Evolutionary conservation across 2,329 filamentous ascomycete species (phyloP), one percentile per base, ranked within the genome.

Genomic region (Metarhizium album): DNA sequence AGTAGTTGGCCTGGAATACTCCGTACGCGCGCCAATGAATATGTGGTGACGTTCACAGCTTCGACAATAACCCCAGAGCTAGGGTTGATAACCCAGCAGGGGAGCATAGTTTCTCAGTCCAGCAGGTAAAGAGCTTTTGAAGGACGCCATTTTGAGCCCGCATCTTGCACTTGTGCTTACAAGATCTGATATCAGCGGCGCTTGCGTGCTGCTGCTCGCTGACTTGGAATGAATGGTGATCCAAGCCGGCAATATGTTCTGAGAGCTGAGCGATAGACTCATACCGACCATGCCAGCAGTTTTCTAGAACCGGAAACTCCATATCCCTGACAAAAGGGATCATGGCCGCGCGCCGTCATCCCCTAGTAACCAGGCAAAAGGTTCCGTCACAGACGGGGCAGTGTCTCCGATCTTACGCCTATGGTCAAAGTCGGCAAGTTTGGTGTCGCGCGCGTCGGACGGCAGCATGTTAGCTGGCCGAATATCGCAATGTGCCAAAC

Each of bases 401-500:
- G 20, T 13, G 11, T 53, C 45, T 23, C 50, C 35, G 3, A 50
- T 16, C 27, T 42, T 43, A 27, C 35, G 1, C 2, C 23, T 4
- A 16, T 13, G 43, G 7, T 42, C 53, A 50, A 55, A 55, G 18
- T 53, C 53, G n/a, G 47, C 47, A 16, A 55, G 49, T 37, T 50
- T 53, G 3, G 50, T 14, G 18, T 53, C n/a, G 35, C 47, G 22
- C 42, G 47, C 14, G 11, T 13, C 13, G 35, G 22, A 53, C 13
- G 53, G 23, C 8, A 53, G 42, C 14, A 53, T 53, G 2, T 55
- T 55, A 8, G 24, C 47, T 23, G 47, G 47, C 7, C 49, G 45
- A 46, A 55, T 53, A 9, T 53, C 52, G 38, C 54, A 52, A 37
- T 55, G 52, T 3, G 47, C 49, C n/a, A 55, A 47, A 1, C 52